These are phyloP conservation scores for Tephrocybe rancida DNA, from an alignment of 768 basidiomycete genomes.

Conservation along the genomic window DNA sequence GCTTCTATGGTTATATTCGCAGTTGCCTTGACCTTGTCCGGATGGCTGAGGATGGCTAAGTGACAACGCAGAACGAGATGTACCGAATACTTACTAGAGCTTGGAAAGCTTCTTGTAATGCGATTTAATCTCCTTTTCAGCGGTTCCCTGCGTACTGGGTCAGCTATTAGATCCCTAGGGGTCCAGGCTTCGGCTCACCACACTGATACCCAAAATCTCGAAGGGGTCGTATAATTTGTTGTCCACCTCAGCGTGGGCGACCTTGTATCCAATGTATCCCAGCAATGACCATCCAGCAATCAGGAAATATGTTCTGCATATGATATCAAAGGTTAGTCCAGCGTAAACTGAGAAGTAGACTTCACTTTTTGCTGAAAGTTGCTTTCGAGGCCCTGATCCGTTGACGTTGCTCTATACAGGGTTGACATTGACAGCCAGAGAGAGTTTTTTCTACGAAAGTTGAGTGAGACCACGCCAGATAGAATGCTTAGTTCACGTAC, in stretches of 20 bases:
- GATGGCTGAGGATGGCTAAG: slow-evolving; percentile 62
- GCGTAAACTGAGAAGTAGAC: slow-evolving; percentile 4
- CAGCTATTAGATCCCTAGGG: slow-evolving; percentile 1
- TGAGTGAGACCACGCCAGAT: slow-evolving; percentile 1
- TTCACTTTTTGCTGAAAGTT: slow-evolving; percentile 54
- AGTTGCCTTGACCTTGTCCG: slow-evolving; percentile 90
- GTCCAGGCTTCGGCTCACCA: slow-evolving; percentile 53
- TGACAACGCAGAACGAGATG: background rate
- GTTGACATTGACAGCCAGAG: slow-evolving; percentile 61
- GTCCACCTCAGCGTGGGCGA: slow-evolving; percentile 56
- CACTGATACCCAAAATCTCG: slow-evolving; percentile 81
- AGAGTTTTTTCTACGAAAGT: slow-evolving; percentile 32
- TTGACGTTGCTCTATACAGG: slow-evolving; percentile 59
- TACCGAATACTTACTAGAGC: slow-evolving; percentile 61
- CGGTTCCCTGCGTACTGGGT: slow-evolving; percentile 46
- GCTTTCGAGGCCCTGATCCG: slow-evolving; percentile 51
- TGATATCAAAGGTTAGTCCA: background rate
- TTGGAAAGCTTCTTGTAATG: slow-evolving; percentile 92
- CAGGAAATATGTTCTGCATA: slow-evolving; percentile 59
- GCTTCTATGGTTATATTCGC: slow-evolving; percentile 85
- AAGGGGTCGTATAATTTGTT: slow-evolving; percentile 90
- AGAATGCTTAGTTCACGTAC: slow-evolving; percentile 35
- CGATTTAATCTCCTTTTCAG: slow-evolving; percentile 93
- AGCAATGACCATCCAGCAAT: slow-evolving; percentile 76
- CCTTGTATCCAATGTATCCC: slow-evolving; percentile 67